phyloP scores from a whole-genome alignment of 345 rosid genomes.

The Hevea brasiliensis region DNA sequence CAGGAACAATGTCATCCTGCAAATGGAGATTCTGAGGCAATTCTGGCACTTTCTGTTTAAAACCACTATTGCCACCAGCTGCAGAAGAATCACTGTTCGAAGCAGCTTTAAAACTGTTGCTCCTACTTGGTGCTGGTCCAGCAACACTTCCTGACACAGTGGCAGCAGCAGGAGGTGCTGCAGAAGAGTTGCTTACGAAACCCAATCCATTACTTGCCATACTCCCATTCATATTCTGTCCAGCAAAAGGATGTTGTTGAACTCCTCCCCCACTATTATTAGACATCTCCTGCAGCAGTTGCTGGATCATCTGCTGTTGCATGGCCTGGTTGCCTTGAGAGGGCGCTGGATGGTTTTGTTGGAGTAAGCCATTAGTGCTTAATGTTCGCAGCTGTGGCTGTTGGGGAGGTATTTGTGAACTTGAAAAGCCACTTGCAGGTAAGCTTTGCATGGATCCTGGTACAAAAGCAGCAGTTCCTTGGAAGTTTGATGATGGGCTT shows the following conservation, averaged over 20 bases:
- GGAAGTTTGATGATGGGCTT: constrained; percentile 69
- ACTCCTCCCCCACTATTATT: constrained; percentile 40
- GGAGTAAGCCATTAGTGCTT: constrained; percentile 48
- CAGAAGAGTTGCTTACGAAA: constrained; percentile 41
- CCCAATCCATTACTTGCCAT: constrained; percentile 39
- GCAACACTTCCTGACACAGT: constrained; percentile 41
- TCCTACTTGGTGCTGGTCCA: constrained; percentile 50
- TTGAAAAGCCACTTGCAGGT: constrained; percentile 47
- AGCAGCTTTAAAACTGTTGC: constrained; percentile 61
- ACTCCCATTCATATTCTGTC: constrained; percentile 40
- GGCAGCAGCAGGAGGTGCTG: constrained; percentile 39
- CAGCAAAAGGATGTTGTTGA: constrained; percentile 47
- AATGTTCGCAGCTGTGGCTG: constrained; percentile 49
- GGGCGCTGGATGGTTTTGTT: constrained; percentile 48
- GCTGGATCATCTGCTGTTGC: constrained; percentile 83
- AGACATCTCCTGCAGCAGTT: constrained; percentile 75
- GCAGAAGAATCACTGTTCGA: constrained; percentile 63
- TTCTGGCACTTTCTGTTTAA: constrained; percentile 46
- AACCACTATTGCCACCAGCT: constrained; percentile 44
- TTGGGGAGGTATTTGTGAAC: constrained; percentile 46
- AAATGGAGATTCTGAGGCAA: constrained; percentile 52
- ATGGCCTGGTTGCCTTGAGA: constrained; percentile 62
- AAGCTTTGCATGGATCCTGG: constrained; percentile 67
- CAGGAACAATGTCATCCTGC: constrained; percentile 60
- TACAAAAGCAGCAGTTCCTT: constrained; percentile 49